A percentile compares a stretch with the other conserved stretches of the same genome.
These are phyloP conservation scores for Trichopus zeylanicus DNA, from an alignment of 116 monocot species.

Conservation along the genomic window DNA sequence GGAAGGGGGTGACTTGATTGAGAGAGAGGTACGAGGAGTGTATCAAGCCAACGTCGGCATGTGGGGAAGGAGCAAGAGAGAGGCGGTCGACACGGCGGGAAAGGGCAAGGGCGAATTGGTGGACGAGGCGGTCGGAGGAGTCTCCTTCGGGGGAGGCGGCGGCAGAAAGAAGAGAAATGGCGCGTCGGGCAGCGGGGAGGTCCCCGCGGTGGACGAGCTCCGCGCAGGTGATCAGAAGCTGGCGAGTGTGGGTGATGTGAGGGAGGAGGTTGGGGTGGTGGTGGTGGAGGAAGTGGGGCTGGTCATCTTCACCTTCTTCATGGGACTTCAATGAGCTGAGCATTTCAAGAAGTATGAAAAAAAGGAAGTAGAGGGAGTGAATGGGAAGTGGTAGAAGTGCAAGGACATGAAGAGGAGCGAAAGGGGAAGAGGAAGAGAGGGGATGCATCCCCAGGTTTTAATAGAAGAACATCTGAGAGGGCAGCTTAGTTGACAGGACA, in stretches of 20 bases:
- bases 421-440: constrained; percentile 1
- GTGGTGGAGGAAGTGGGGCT: neutral
- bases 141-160: constrained; percentile 51
- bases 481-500: constrained; percentile 79
- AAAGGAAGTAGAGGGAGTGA: constrained; percentile 2
- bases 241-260: constrained; percentile 15
- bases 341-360: constrained; percentile 35
- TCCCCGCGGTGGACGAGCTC: constrained; percentile 54
- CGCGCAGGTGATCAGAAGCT: constrained; percentile 65
- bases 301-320: constrained; percentile 38
- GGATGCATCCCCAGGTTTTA: constrained; percentile 43
- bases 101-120: constrained; percentile 76
- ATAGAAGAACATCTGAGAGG: constrained; percentile 70
- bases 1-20: constrained; percentile 84
- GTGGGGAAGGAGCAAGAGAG: constrained; percentile 7
- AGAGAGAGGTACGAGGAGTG: constrained; percentile 60
- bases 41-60: neutral
- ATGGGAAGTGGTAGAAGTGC: neutral
- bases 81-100: constrained; percentile 38
- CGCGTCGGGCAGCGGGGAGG: constrained; percentile 40
- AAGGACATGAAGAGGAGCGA: constrained; percentile 3
- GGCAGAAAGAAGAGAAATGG: constrained; percentile 38
- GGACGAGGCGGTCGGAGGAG: constrained; percentile 60
- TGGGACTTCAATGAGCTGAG: constrained; percentile 63
- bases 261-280: constrained; percentile 21